Evolutionary conservation across 2,329 filamentous ascomycete species (phyloP).

Genomic region (Phoma sp.): DNA sequence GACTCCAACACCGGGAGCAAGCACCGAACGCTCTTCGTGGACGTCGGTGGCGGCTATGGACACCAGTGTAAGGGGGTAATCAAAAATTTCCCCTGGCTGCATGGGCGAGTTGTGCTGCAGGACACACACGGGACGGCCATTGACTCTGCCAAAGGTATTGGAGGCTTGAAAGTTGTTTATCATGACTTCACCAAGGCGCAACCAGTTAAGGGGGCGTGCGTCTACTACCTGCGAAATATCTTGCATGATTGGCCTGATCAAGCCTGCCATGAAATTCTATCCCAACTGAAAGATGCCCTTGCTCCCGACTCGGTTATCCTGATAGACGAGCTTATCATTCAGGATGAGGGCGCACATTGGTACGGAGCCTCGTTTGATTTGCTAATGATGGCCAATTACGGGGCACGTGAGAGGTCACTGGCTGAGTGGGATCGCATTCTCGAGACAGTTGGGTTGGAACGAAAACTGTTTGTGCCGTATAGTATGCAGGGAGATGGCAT

Average conservation of each 20-base stretch:
- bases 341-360: background rate
- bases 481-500: background rate
- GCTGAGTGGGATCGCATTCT: background rate
- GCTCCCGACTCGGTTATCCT: background rate
- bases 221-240: background rate
- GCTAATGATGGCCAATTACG: background rate
- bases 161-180: background rate
- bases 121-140: background rate
- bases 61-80: background rate
- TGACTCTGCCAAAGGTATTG: background rate
- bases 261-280: background rate
- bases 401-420: background rate
- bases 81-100: background rate
- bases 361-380: background rate
- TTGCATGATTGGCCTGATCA: background rate
- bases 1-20: background rate
- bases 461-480: background rate
- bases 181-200: slow-evolving; percentile 1
- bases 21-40: background rate
- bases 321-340: background rate
- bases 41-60: background rate
- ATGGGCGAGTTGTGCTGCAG: background rate
- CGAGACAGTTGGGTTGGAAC: background rate
- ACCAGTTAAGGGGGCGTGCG: background rate
- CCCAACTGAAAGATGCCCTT: background rate